These are phyloP conservation scores for Groenewaldozyma sp. DNA, from an alignment of 1,139 yeast species.

Conservation along the genomic window DNA sequence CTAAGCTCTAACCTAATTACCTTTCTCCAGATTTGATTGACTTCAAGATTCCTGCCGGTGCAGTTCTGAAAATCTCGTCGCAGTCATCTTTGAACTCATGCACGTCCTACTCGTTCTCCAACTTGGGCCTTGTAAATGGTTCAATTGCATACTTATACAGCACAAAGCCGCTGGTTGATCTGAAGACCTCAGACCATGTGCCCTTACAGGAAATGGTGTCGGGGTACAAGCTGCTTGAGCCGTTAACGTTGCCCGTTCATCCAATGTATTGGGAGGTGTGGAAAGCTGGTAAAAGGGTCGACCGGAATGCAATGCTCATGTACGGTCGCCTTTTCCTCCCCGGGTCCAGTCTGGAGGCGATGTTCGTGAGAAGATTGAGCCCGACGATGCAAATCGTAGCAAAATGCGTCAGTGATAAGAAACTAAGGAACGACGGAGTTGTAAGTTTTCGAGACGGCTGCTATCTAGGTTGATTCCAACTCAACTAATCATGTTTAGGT, in stretches of 20 bases:
- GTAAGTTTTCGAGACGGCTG: not conserved
- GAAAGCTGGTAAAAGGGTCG: constrained; percentile 28
- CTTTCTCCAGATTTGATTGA: constrained; percentile 42
- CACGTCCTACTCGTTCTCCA: constrained; percentile 64
- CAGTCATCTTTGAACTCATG: constrained; percentile 65
- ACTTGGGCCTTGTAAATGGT: constrained; percentile 63
- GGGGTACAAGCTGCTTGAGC: constrained; percentile 61
- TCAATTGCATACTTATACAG: constrained; percentile 77
- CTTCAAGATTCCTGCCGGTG: constrained; percentile 64
- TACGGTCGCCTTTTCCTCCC: constrained; percentile 91
- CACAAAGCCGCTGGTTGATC: constrained; percentile 45
- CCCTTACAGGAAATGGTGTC: constrained; percentile 67
- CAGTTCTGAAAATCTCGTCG: constrained; percentile 59
- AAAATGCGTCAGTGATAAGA: constrained; percentile 68
- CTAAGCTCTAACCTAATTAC: constrained; percentile 1
- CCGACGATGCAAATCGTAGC: constrained; percentile 54
- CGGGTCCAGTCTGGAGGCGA: constrained; percentile 78
- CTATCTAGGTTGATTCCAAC: not conserved
- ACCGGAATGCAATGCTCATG: constrained; percentile 33
- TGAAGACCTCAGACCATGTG: constrained; percentile 44
- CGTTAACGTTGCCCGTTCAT: constrained; percentile 24
- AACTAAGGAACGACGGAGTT: constrained; percentile 45
- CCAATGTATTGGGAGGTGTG: constrained; percentile 24
- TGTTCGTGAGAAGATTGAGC: constrained; percentile 62
- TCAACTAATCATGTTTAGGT: constrained; percentile 20